These are phyloP conservation scores for Cladosporium sp. DNA, from an alignment of 2,329 filamentous ascomycete genomes.

Conservation along the genomic window DNA sequence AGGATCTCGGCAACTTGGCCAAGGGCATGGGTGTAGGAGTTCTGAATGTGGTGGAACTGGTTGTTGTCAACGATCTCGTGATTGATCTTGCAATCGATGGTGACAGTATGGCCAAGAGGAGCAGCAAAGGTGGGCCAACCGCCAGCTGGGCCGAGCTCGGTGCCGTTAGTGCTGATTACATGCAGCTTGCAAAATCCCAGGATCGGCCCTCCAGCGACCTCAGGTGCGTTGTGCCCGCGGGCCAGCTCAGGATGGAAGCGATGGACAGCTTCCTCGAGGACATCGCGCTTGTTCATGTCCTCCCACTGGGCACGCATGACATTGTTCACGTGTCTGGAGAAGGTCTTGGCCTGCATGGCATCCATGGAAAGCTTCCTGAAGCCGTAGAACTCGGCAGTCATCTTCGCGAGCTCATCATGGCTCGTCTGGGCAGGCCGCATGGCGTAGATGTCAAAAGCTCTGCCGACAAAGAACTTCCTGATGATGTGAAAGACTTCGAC, in stretches of 20 bases:
- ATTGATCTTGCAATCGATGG: too few species aligned
- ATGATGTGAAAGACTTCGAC: neutral
- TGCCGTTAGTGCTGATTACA: too few species aligned
- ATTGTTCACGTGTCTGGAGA: constrained; percentile 1
- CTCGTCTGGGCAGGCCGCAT: neutral
- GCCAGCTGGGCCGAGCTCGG: too few species aligned
- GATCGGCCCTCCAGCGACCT: too few species aligned
- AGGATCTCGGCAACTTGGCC: too few species aligned
- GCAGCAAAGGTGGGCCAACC: too few species aligned
- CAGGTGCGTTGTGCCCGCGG: too few species aligned
- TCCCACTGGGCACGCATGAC: neutral
- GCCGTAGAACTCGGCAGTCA: neutral
- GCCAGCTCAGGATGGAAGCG: neutral
- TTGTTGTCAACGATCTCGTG: too few species aligned
- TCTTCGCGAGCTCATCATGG: neutral
- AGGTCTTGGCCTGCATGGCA: neutral
- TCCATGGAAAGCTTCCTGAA: neutral
- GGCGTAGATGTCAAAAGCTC: neutral
- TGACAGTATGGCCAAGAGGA: too few species aligned
- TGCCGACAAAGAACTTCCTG: neutral
- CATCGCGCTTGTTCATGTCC: neutral
- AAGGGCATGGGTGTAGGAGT: too few species aligned
- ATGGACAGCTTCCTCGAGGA: constrained; percentile 36
- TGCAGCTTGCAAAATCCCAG: too few species aligned
- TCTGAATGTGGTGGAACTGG: too few species aligned